phyloP scores from a whole-genome alignment of 371 early-diverging fungal species.

The Mucor mucedo region DNA sequence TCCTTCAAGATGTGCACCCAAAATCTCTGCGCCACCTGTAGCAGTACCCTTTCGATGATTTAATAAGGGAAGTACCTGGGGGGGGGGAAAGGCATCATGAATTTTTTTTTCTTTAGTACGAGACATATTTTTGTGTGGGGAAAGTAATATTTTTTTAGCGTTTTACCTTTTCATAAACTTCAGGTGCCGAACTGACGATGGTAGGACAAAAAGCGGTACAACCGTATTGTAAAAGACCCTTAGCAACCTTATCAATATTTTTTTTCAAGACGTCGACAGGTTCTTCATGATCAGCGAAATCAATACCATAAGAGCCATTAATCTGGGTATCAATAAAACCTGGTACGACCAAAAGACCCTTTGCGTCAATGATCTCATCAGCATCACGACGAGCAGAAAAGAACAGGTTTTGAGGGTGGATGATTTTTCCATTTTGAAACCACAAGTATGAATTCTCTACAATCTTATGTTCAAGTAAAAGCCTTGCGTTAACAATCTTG shows the following conservation, averaged over 20 bases:
- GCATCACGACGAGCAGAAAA: conserved; percentile 70
- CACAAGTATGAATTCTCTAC: conserved; percentile 75
- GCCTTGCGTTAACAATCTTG: conserved; percentile 80
- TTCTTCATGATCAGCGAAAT: conserved; percentile 69
- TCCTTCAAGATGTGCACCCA: conserved; percentile 87
- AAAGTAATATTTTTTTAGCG: background rate
- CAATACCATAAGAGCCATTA: conserved; percentile 87
- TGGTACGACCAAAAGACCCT: conserved; percentile 75
- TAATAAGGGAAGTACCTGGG: conserved; percentile 67
- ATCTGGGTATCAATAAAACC: conserved; percentile 87
- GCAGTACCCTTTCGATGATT: conserved; percentile 73
- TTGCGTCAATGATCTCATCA: conserved; percentile 76
- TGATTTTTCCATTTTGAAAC: conserved; percentile 79
- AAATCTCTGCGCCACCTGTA: conserved; percentile 76
- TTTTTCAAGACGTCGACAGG: conserved; percentile 52
- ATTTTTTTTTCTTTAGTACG: too few relatives aligned
- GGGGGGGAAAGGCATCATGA: background rate
- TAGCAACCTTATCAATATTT: conserved; percentile 71
- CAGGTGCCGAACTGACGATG: conserved; percentile 75
- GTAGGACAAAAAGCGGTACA: conserved; percentile 88
- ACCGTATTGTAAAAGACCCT: conserved; percentile 77
- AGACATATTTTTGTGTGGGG: background rate
- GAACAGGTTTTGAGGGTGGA: conserved; percentile 76
- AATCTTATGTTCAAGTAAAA: conserved; percentile 75
- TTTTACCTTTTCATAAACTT: conserved; percentile 75